These are phyloP conservation scores for Calonectria henricotiae DNA, from an alignment of 2,329 filamentous ascomycete genomes.

Conservation along the genomic window DNA sequence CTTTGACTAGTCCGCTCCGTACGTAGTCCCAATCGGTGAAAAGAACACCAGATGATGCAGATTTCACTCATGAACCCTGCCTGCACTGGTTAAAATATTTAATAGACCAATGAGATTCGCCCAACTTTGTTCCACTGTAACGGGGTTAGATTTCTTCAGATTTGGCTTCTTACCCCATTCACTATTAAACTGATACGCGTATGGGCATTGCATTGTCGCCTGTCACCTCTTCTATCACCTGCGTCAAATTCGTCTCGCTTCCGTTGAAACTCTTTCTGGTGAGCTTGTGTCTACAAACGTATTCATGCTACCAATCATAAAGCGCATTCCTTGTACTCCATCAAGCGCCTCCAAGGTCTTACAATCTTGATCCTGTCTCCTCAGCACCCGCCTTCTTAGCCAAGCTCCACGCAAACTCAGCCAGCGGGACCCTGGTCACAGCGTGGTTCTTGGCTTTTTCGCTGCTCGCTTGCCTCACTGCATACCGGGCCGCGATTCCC, in stretches of 20 bases:
- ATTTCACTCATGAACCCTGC: neutral
- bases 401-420: conserved; percentile 83
- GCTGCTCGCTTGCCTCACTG: conserved; percentile 90
- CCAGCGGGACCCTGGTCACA: conserved; percentile 79
- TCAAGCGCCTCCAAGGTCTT: conserved; percentile 9
- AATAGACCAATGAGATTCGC: neutral
- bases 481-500: conserved; percentile 92
- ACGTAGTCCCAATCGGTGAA: neutral
- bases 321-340: neutral
- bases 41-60: neutral
- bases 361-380: conserved; percentile 52
- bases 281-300: neutral
- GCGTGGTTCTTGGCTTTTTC: conserved; percentile 84
- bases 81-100: neutral
- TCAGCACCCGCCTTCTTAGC: conserved; percentile 66
- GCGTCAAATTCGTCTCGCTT: neutral
- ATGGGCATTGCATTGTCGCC: neutral
- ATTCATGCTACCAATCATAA: neutral
- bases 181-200: too few species aligned
- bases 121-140: too few species aligned
- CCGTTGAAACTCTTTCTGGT: neutral
- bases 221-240: neutral
- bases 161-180: too few species aligned
- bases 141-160: too few species aligned
- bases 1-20: neutral